Evolutionary conservation across 306 rosid genomes (phyloP), one percentile per base, ranked within the genome.

Genomic region (Malus asiatica): DNA sequence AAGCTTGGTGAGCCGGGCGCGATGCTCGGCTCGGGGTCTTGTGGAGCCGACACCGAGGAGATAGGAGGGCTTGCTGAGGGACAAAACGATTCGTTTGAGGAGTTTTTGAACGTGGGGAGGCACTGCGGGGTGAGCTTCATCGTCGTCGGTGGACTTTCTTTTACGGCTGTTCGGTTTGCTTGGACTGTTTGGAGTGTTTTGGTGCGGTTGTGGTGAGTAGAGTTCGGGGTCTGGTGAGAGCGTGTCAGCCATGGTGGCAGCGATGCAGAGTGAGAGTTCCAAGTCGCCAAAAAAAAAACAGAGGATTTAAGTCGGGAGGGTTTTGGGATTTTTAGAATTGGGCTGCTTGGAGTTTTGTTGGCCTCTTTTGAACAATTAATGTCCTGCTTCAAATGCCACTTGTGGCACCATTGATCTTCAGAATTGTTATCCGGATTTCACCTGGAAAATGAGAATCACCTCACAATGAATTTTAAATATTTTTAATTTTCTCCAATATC

Each of bases 31-130:
- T 82, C 90, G 80, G n/a, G 86, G 64, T 44, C 72, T 77, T 48
- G 79, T 79, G 53, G 93, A 80, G 40, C 80, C 87, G n/a, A 84
- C 73, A 68, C 74, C 80, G 1, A 90, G 57, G 40, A 76, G 77
- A 10, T 81, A 85, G 1, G 93, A 93, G 55, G 98, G 98, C 72
- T 63, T 88, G 4, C 90, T 87, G 20, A 89, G 71, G 6, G 86
- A 80, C 61, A 81, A 74, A 4, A 83, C 83, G 12, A 82, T 74
- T 68, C 88, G 80, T 74, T 83, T 84, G 20, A 78, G 63, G 1
- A 77, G 79, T 66, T 81, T 83, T 42, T 77, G 63, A 3, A 79
- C 85, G 52, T 72, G 81, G 22, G 78, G 58, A 42, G 82, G 72
- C 3, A 53, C 33, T 16, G 52, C 78, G 35, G 25, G 52, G 3